Evolutionary conservation across 345 rosid species (phyloP), one percentile per base, ranked within the genome.

Genomic region (Nephelium lappaceum): DNA sequence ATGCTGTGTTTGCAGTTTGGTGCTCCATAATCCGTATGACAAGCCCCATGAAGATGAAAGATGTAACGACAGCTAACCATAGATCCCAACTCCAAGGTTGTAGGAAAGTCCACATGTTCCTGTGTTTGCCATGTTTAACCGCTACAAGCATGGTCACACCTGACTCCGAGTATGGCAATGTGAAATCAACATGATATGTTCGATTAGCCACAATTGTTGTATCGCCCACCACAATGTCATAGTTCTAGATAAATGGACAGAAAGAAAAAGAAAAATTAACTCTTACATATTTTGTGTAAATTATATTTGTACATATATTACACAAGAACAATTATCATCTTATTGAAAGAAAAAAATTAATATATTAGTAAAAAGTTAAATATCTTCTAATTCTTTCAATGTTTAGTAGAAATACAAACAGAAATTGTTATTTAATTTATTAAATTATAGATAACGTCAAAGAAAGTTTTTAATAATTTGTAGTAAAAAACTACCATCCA

Each of bases 141-240:
- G 66, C 49, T 2, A 75, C 85, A 0, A 83, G 16, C 82, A 83
- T 83, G 1, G 74, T 15, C 5, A 79, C 36, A 11, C 85, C 82
- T 31, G 82, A 47, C 38, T 83, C 85, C 3, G 82, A 25, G 51
- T 79, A 79, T 6, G 82, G 85, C 67, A 83, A 23, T 23, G 82
- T 79, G 66, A 75, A 83, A 11, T 83, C 85, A 0, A 79, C 80
- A 7, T 27, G 58, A 19, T 15, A 4, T 16, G 83, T 75, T 31
- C 85, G 61, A 16, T 67, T 67, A 5, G 78, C 71, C 15, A 79
- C 62, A 41, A 79, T 83, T 0, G 81, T 61, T 62, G 14, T 41
- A 23, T 79, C 85, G 38, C 83, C 85, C 15, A 83, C 85, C 57
- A 79, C 85, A 1, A 78, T 81, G 62, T 83, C 78, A 38, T 69